Base-by-base conservation (phyloP, 768 basidiomycete species). In the Xerocomellus chrysenteron region DNA sequence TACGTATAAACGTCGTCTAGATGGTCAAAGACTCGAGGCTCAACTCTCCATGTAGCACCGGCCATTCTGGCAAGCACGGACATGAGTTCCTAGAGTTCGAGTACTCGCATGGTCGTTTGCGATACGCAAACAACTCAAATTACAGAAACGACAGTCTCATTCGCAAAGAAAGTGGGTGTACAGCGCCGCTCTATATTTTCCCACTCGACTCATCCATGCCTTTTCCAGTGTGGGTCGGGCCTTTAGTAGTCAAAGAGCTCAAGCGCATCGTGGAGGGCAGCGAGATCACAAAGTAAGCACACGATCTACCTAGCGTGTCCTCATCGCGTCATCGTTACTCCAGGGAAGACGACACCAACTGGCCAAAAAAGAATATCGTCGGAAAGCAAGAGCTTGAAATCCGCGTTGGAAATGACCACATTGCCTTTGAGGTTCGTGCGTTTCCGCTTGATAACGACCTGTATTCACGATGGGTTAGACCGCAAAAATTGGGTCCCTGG, bases 111-210 rank as follows among this genome's bases (percentile, higher is more conserved):
- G 96, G 96, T 39, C 88, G 96, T 62, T 82, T 98, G 53, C 85
- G 97, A 63, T 99, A 98, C 72, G 97, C 97, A 59, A 96, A 98
- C 80, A 98, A 98, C 80, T 98, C 96, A 11, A 99, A 99, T 75
- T 99, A 99, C 76, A 79, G 97, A 33, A 98, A 98, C 66, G 97
- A 99, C 76, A 90, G 88, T 72, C 77, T 99, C 47, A 98, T 99
- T 70, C 85, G 96, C 59, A 98, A 98, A 91, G 97, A 99, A 76
- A 97, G 95, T 97, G 64, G 66, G 93, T 82, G 10, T 19, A 13
- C 55, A 28, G 3, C 26, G 11, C n/a, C 7, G 2, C 5, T 51
- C 7, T n/a, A 19, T 24, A 19, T 24, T n/a, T 26, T 9, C 32
- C 10, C 21, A 3, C 40, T 46, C 35, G 32, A 41, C 52, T 46